These are phyloP conservation scores for Scenedesmus sp. DNA, from an alignment of 163 green algal genomes.

Conservation along the genomic window DNA sequence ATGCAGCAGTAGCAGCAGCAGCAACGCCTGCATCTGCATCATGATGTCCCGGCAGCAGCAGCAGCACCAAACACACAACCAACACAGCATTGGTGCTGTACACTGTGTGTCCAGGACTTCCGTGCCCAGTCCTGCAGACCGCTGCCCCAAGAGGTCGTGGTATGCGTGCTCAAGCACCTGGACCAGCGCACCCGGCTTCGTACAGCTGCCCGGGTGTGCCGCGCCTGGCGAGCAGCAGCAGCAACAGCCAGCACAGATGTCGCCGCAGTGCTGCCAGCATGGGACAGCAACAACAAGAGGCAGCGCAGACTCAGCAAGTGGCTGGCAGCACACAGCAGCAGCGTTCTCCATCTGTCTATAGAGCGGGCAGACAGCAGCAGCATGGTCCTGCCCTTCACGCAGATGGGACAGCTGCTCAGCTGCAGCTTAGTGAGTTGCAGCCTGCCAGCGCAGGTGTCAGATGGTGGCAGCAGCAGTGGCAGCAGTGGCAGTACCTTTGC, in stretches of 20 bases:
- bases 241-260: background rate
- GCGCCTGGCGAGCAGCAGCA: background rate
- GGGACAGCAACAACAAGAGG: background rate
- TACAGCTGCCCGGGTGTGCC: background rate
- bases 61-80: too few species aligned
- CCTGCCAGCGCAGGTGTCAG: background rate
- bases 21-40: too few species aligned
- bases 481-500: background rate
- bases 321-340: background rate
- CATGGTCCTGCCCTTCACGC: background rate
- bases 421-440: background rate
- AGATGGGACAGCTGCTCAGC: background rate
- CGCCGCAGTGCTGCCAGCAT: background rate
- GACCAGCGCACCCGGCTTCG: background rate
- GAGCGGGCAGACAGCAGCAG: background rate
- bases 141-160: background rate
- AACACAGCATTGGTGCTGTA: too few species aligned
- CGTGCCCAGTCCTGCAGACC: too few species aligned
- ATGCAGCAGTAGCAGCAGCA: too few species aligned
- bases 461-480: background rate
- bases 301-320: background rate
- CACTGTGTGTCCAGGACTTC: too few species aligned
- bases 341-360: background rate
- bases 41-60: too few species aligned
- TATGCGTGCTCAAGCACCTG: background rate